These are phyloP conservation scores for Phytopythium oedochilum DNA, from an alignment of 352 stramenopile genomes.

Conservation along the genomic window DNA sequence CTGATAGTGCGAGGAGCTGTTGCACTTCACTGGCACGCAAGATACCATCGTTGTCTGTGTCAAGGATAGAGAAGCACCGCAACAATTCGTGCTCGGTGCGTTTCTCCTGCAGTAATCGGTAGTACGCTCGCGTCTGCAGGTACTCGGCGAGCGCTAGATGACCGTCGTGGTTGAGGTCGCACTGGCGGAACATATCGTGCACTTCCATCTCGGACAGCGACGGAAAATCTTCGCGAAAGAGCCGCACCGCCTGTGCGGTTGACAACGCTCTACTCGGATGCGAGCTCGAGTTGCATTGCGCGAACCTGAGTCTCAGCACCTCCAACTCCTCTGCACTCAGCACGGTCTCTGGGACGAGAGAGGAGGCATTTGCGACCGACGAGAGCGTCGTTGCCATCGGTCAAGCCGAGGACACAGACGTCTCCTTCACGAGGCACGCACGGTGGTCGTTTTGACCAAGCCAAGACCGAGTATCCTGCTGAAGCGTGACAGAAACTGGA, in stretches of 20 bases:
- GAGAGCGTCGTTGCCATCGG: not conserved
- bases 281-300: constrained; percentile 32
- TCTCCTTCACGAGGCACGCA: no score
- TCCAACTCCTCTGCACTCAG: constrained; percentile 48
- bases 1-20: constrained; percentile 42
- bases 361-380: constrained; percentile 14
- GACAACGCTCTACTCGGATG: constrained; percentile 27
- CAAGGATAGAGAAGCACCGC: constrained; percentile 60
- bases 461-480: no score
- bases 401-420: not conserved
- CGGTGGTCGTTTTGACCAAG: no score
- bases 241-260: constrained; percentile 36
- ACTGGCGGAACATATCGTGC: constrained; percentile 50
- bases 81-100: constrained; percentile 48
- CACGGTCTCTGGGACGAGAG: constrained; percentile 26
- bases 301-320: constrained; percentile 47
- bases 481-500: no score
- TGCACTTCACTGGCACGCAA: constrained; percentile 46
- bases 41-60: constrained; percentile 54
- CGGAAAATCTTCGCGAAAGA: constrained; percentile 63
- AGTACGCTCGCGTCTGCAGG: constrained; percentile 47
- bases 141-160: constrained; percentile 56
- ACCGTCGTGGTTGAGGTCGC: constrained; percentile 53
- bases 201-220: constrained; percentile 58
- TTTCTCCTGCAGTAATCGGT: constrained; percentile 47